phyloP scores from a whole-genome alignment of 1,284 basidiomycete species.

The Pisolithus thermaeus region DNA sequence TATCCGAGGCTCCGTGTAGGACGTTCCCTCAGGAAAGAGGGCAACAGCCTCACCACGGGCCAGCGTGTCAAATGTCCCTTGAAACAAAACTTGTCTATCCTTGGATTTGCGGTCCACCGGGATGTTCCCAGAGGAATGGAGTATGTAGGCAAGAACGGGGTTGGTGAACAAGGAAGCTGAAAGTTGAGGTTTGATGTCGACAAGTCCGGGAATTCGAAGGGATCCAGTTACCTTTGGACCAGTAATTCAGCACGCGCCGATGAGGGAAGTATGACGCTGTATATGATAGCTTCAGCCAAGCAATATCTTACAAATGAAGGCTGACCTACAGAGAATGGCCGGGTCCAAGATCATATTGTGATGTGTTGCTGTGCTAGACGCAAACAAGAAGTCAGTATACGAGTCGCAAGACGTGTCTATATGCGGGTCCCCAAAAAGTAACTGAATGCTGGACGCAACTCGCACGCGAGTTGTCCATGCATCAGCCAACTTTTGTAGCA shows the following conservation, averaged over 20 bases:
- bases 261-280: conserved; percentile 75
- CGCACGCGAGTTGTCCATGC: too few species aligned
- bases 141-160: conserved; percentile 65
- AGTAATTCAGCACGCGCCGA: conserved; percentile 83
- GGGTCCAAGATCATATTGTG: conserved; percentile 93
- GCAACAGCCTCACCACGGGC: conserved; percentile 77
- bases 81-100: conserved; percentile 86
- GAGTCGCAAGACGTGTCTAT: conserved; percentile 1
- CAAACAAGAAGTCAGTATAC: conserved; percentile 9
- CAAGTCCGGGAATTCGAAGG: conserved; percentile 7
- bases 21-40: conserved; percentile 91
- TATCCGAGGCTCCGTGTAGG: conserved; percentile 86
- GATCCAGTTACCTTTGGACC: conserved; percentile 68
- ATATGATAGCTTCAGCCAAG: conserved; percentile 10
- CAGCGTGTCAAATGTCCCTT: conserved; percentile 84
- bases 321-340: conserved; percentile 64
- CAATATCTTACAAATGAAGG: conserved; percentile 8
- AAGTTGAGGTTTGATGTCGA: conserved; percentile 9
- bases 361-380: conserved; percentile 72
- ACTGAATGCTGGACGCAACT: too few species aligned
- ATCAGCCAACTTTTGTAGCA: too few species aligned
- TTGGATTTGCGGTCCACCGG: conserved; percentile 92
- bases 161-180: conserved; percentile 73
- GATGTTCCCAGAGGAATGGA: conserved; percentile 91
- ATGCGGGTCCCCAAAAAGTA: too few species aligned